Percentiles rank a stretch among this genome's conserved stretches.
These are phyloP conservation scores for Rhododendron ovatum DNA, from an alignment of 148 eudicot species.

Conservation along the genomic window DNA sequence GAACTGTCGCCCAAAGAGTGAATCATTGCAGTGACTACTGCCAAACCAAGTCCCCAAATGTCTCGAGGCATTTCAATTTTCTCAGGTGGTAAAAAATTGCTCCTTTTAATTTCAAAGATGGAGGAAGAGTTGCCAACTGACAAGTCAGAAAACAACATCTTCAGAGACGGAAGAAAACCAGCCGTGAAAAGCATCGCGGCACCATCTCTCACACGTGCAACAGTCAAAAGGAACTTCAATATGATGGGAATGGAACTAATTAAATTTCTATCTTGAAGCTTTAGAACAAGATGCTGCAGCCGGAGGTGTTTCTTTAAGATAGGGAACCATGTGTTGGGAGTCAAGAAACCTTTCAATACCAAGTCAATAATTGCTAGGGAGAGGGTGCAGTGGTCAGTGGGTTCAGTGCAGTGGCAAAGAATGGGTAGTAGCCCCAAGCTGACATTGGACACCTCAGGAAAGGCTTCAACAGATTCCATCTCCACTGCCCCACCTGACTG, in stretches of 20 bases:
- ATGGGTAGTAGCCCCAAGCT: constrained; percentile 70
- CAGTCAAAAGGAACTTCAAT: constrained; percentile 76
- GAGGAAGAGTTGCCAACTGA: constrained; percentile 31
- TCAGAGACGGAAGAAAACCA: constrained; percentile 62
- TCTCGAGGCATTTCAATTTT: constrained; percentile 48
- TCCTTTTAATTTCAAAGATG: constrained; percentile 28
- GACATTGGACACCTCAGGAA: constrained; percentile 48
- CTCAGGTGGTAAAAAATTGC: constrained; percentile 14
- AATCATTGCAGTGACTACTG: constrained; percentile 71
- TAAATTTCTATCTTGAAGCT: constrained; percentile 48
- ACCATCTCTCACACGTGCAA: constrained; percentile 69
- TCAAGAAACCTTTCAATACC: constrained; percentile 49
- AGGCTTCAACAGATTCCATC: constrained; percentile 31
- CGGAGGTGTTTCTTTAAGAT: constrained; percentile 68
- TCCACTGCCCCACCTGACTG: constrained; percentile 24
- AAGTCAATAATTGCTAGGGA: constrained; percentile 61
- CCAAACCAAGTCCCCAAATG: constrained; percentile 79
- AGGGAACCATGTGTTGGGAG: constrained; percentile 79
- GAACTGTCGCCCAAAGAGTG: constrained; percentile 64
- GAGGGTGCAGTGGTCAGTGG: constrained; percentile 51
- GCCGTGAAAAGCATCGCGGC: constrained; percentile 75
- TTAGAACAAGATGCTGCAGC: constrained; percentile 55
- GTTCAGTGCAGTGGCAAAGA: constrained; percentile 62
- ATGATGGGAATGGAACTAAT: constrained; percentile 35
- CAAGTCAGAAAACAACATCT: constrained; percentile 43